A percentile compares a stretch with the other conserved stretches of the same genome.
phyloP scores from a whole-genome alignment of 495 filamentous ascomycete species.

The Penicillium bialowiezense region DNA sequence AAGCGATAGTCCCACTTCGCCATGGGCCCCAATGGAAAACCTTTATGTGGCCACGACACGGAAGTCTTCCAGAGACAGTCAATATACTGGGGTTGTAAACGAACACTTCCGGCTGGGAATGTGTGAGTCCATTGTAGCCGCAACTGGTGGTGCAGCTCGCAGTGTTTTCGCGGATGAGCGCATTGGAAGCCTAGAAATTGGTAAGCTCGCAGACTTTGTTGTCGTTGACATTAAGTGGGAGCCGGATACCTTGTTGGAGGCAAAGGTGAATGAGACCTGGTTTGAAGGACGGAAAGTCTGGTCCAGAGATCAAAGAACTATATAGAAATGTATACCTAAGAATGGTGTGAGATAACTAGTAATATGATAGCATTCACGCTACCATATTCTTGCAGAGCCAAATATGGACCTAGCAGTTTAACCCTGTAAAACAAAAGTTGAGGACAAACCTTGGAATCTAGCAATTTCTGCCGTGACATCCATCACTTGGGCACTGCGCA shows the following conservation, averaged over 20 bases:
- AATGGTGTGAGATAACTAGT: no score
- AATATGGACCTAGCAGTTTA: no score
- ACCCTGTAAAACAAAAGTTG: no score
- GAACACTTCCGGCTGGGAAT: slow-evolving; percentile 49
- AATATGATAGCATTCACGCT: no score
- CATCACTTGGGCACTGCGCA: no score
- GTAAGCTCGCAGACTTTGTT: slow-evolving; percentile 54
- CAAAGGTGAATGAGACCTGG: slow-evolving; percentile 54
- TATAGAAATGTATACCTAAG: no score
- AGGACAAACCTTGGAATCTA: no score
- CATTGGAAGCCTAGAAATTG: slow-evolving; percentile 46
- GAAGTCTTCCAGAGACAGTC: slow-evolving; percentile 46
- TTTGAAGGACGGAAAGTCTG: slow-evolving; percentile 45
- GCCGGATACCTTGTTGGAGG: slow-evolving; percentile 47
- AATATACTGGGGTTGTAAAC: slow-evolving; percentile 44
- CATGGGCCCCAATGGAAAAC: slow-evolving; percentile 49
- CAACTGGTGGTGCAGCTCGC: slow-evolving; percentile 53
- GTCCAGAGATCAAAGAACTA: background rate
- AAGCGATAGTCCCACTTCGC: slow-evolving; percentile 57
- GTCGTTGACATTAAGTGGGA: slow-evolving; percentile 56
- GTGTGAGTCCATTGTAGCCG: slow-evolving; percentile 48
- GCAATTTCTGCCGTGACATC: no score
- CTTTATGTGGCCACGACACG: slow-evolving; percentile 56
- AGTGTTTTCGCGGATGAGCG: slow-evolving; percentile 53
- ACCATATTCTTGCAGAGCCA: no score